phyloP scores from a whole-genome alignment of 306 rosid genomes.

The Quillaja saponaria region DNA sequence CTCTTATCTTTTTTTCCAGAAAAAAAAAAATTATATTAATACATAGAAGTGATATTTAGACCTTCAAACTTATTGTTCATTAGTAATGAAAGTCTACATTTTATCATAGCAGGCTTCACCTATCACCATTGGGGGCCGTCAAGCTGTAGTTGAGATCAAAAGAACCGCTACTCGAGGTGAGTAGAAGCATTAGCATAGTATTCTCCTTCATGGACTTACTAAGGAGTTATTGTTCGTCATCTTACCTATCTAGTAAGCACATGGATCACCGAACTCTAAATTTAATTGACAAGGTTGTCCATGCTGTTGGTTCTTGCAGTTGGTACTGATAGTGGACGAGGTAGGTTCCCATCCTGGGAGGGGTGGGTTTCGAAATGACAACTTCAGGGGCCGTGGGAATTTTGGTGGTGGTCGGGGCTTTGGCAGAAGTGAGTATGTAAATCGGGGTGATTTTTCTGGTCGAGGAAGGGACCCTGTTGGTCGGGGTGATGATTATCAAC shows the following conservation, averaged over 20 bases:
- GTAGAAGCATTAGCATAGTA: neutral
- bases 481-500: conserved; percentile 51
- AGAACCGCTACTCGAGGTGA: conserved; percentile 69
- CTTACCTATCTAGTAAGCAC: neutral
- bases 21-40: too few species aligned
- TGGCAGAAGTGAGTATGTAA: conserved; percentile 52
- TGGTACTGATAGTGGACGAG: conserved; percentile 49
- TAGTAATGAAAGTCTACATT: neutral
- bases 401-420: conserved; percentile 48
- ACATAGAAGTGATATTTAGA: neutral
- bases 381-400: conserved; percentile 61
- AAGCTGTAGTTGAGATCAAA: conserved; percentile 62
- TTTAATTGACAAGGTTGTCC: conserved; percentile 17
- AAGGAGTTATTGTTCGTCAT: neutral
- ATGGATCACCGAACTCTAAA: conserved; percentile 14
- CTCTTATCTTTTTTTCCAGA: neutral
- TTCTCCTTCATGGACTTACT: conserved; percentile 16
- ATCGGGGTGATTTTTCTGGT: conserved; percentile 50
- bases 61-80: conserved; percentile 1
- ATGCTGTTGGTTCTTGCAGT: conserved; percentile 39
- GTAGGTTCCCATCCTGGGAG: conserved; percentile 49
- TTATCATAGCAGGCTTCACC: conserved; percentile 65
- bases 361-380: conserved; percentile 53
- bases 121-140: conserved; percentile 47
- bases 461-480: conserved; percentile 47